Conservation (phyloP, 208 protist species). For the Wallacemonas rigidus region DNA sequence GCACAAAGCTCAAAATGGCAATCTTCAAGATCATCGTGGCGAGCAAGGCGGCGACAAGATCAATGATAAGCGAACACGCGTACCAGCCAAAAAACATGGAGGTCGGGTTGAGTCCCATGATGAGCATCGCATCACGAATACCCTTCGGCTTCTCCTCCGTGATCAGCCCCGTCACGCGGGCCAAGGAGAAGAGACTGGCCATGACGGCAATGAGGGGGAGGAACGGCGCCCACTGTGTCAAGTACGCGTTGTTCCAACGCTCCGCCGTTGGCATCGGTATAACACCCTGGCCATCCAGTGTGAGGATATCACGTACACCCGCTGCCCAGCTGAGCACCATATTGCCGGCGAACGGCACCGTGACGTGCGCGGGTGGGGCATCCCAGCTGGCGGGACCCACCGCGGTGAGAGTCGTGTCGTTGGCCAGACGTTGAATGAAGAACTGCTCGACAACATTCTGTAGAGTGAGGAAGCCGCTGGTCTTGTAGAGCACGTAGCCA, state of each 20-base stretch:
- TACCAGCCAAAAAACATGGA: slow-evolving; percentile 79
- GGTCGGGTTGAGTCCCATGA: slow-evolving; percentile 83
- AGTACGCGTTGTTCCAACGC: slow-evolving; percentile 53
- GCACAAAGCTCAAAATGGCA: slow-evolving; percentile 59
- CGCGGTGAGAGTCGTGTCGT: slow-evolving; percentile 4
- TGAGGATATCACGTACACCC: slow-evolving; percentile 44
- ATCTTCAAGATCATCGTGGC: slow-evolving; percentile 54
- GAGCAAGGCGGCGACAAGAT: slow-evolving; percentile 59
- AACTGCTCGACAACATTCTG: slow-evolving; percentile 75
- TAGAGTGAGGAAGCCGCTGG: slow-evolving; percentile 81
- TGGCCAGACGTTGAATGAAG: slow-evolving; percentile 33
- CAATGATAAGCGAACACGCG: slow-evolving; percentile 52
- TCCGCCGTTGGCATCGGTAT: slow-evolving; percentile 63
- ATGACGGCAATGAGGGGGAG: slow-evolving; percentile 78
- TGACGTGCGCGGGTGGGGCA: neutral
- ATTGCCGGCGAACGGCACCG: neutral
- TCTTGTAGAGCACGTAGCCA: slow-evolving; percentile 67
- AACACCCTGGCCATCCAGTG: slow-evolving; percentile 33
- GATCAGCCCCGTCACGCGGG: slow-evolving; percentile 61
- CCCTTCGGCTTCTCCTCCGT: slow-evolving; percentile 79
- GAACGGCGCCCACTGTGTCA: slow-evolving; percentile 62
- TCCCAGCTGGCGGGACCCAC: slow-evolving; percentile 19
- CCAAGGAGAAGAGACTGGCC: slow-evolving; percentile 73
- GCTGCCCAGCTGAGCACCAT: slow-evolving; percentile 3
- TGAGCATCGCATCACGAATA: slow-evolving; percentile 86